Conservation (phyloP, 257 asterid genomes). For the Ocimum tenuiflorum region DNA sequence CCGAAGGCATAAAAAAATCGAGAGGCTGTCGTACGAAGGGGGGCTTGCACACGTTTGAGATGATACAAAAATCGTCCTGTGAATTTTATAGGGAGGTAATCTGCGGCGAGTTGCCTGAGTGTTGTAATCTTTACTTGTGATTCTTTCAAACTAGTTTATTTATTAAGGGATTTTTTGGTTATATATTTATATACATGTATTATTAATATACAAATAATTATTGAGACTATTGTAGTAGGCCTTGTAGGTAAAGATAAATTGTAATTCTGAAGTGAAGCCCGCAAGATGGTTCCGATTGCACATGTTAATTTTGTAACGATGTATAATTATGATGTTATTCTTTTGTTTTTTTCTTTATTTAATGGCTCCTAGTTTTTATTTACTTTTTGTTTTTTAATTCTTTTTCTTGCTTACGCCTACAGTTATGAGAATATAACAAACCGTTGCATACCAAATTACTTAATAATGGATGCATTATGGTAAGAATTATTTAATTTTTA, state of each 20-base stretch:
- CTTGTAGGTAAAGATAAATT: constrained; percentile 15
- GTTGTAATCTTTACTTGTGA: constrained; percentile 25
- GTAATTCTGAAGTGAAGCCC: constrained; percentile 18
- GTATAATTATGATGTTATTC: constrained; percentile 9
- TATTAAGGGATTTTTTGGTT: constrained; percentile 30
- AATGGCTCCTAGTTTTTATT: neutral
- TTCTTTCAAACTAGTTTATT: constrained; percentile 25
- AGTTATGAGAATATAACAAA: no score
- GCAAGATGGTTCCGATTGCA: constrained; percentile 16
- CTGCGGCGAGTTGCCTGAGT: constrained; percentile 1
- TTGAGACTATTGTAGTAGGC: constrained; percentile 12
- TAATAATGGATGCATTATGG: no score
- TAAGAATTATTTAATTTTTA: no score
- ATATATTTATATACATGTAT: neutral
- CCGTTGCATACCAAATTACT: no score
- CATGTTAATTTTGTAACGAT: constrained; percentile 17
- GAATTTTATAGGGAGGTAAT: constrained; percentile 13
- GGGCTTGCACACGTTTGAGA: neutral
- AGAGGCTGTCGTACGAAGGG: neutral
- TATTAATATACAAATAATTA: constrained; percentile 23
- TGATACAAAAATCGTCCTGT: neutral
- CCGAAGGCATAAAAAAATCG: constrained; percentile 7
- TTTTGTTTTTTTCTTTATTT: neutral
- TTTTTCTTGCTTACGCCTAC: no score
- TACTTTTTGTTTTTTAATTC: no score